Base-by-base conservation (phyloP, 2,329 filamentous ascomycete genomes). In the Fusarium sp. region DNA sequence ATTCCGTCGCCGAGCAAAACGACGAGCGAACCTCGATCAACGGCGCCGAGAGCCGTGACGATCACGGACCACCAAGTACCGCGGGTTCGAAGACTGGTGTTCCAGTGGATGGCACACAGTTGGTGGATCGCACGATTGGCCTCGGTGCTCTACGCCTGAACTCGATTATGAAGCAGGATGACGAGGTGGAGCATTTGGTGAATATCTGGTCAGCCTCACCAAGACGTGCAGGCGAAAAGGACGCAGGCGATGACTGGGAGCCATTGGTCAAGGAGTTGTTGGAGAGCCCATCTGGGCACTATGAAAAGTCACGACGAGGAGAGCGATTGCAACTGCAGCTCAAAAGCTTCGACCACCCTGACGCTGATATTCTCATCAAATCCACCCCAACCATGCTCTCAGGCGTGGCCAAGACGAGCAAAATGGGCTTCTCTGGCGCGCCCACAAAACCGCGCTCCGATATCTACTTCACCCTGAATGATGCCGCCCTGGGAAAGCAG, bases 371-470 rank as follows among this genome's bases (percentile, higher is more conserved):
- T 0, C 83, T 99, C 36, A 90, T 98, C 71, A 92, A 90, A 70
- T 87, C 89, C 43, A 97, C 92, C 4, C 95, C 95, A 0, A 98
- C 94, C 0, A 78, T 96, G 13, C 85, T 99, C 13, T 89, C 96
- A 46, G 88, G 90, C 47, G 85, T 98, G 57, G 83, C 83, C 53
- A 90, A 90, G 73, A 96, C 93, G 1, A 89, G 83, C 69, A 95
- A 95, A 73, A 93, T 98, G 74, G 95, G 93, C 2, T 98, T 99
- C 73, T 92, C 94, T 4, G 93, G 93, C 11, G 93, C 93, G 2
- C 94, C 95, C 0, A 93, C 90, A 0, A 93, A 92, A 72, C 83
- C 90, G 14, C 84, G 96, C 68, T 97, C 93, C 10, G 96, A 99
- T 73, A 98, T 99, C 46, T 99, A 99, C 72, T 76, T 99, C 39